These are phyloP conservation scores for Umbelopsis sp. DNA, from an alignment of 371 early-diverging fungal genomes.

Conservation along the genomic window DNA sequence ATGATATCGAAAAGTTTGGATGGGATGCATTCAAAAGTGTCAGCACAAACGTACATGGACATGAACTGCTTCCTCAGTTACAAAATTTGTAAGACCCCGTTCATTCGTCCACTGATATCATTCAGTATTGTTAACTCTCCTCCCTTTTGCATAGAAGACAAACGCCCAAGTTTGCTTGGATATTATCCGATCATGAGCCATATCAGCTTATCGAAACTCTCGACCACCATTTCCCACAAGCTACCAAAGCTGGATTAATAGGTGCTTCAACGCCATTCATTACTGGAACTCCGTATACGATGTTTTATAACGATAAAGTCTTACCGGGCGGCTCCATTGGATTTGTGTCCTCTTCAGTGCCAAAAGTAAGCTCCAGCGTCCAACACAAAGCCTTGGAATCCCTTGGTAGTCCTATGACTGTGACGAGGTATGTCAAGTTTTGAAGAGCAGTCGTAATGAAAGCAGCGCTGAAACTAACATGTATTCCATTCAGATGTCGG, in stretches of 20 bases:
- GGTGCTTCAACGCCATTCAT: slow-evolving; percentile 74
- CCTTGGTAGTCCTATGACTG: slow-evolving; percentile 57
- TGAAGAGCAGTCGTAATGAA: neutral
- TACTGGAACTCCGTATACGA: slow-evolving; percentile 65
- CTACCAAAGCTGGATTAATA: slow-evolving; percentile 61
- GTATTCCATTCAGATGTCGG: slow-evolving; percentile 44
- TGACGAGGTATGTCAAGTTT: slow-evolving; percentile 46
- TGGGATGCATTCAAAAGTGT: slow-evolving; percentile 53
- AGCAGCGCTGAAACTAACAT: neutral
- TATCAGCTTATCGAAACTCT: slow-evolving; percentile 61
- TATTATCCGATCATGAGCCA: slow-evolving; percentile 68
- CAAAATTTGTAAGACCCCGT: slow-evolving; percentile 12
- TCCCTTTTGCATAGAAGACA: neutral
- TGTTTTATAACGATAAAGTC: slow-evolving; percentile 55
- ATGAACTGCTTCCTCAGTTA: slow-evolving; percentile 16
- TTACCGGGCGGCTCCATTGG: slow-evolving; percentile 68
- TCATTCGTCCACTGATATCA: neutral
- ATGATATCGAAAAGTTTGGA: slow-evolving; percentile 48
- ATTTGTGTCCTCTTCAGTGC: slow-evolving; percentile 36
- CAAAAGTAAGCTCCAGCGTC: slow-evolving; percentile 19
- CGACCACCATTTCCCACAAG: slow-evolving; percentile 53
- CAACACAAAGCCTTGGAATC: slow-evolving; percentile 49
- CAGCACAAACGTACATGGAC: slow-evolving; percentile 36
- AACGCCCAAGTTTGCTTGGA: slow-evolving; percentile 46
- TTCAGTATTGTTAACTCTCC: too few relatives aligned